Conservation (phyloP, 148 eudicot genomes). For the Beta vulgaris region DNA sequence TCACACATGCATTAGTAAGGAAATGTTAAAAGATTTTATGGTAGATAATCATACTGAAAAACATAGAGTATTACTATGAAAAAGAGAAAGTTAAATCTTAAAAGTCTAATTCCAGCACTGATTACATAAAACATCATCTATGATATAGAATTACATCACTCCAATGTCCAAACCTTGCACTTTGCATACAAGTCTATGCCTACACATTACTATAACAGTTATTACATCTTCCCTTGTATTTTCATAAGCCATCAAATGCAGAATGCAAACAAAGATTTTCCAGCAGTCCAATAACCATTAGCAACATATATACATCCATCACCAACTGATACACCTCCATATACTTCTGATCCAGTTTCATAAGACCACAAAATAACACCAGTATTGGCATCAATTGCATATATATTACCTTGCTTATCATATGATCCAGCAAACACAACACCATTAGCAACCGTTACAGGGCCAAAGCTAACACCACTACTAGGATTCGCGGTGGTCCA, state of each 20-base stretch:
- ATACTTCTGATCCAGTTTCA: conserved; percentile 45
- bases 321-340: conserved; percentile 49
- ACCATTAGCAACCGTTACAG: conserved; percentile 56
- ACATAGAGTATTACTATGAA: too few relatives aligned
- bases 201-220: background rate
- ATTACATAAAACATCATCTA: too few relatives aligned
- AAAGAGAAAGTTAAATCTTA: too few relatives aligned
- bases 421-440: conserved; percentile 51
- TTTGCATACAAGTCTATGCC: background rate
- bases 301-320: conserved; percentile 53
- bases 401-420: conserved; percentile 36
- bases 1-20: too few relatives aligned
- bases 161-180: too few relatives aligned
- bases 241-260: conserved; percentile 26
- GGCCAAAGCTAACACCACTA: conserved; percentile 36
- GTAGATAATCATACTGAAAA: too few relatives aligned
- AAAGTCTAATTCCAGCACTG: too few relatives aligned
- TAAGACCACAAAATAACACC: conserved; percentile 54
- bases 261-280: conserved; percentile 42
- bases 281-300: conserved; percentile 37
- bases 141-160: too few relatives aligned
- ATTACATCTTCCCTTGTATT: background rate
- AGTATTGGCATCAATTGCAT: conserved; percentile 42
- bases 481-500: conserved; percentile 55
- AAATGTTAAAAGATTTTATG: too few relatives aligned